Evolutionary conservation across 345 rosid species (phyloP).

Genomic region (Xanthoceras sorbifolium): DNA sequence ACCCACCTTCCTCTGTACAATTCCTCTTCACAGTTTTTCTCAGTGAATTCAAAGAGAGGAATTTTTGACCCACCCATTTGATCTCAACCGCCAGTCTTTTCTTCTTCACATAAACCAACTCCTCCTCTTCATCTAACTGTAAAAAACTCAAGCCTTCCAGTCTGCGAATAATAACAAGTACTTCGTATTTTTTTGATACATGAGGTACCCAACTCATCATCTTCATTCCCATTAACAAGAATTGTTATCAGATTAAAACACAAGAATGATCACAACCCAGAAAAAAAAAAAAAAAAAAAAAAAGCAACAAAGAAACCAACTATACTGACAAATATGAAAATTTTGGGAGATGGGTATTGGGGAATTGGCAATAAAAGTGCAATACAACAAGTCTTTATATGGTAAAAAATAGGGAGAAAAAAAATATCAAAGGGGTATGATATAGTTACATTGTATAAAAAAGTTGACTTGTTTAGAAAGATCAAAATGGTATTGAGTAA

Average conservation of each 20-base stretch:
- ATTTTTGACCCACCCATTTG: slow-evolving; percentile 57
- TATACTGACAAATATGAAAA: neutral
- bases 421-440: neutral
- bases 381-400: neutral
- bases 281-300: neutral
- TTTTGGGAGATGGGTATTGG: neutral
- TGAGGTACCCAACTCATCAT: slow-evolving; percentile 60
- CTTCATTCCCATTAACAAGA: slow-evolving; percentile 42
- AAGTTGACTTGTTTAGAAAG: neutral
- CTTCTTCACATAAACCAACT: slow-evolving; percentile 21
- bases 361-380: neutral
- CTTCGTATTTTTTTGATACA: slow-evolving; percentile 52
- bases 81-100: slow-evolving; percentile 52
- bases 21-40: slow-evolving; percentile 36
- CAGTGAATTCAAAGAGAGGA: slow-evolving; percentile 30
- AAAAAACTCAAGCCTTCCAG: slow-evolving; percentile 39
- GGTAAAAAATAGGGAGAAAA: neutral
- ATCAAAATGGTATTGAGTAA: neutral
- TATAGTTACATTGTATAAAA: neutral
- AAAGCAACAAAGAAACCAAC: neutral
- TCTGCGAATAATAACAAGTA: slow-evolving; percentile 30
- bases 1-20: slow-evolving; percentile 49
- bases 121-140: slow-evolving; percentile 20
- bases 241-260: neutral
- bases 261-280: neutral